Base-by-base conservation (phyloP, 768 basidiomycete species). In the Suillus decipiens region DNA sequence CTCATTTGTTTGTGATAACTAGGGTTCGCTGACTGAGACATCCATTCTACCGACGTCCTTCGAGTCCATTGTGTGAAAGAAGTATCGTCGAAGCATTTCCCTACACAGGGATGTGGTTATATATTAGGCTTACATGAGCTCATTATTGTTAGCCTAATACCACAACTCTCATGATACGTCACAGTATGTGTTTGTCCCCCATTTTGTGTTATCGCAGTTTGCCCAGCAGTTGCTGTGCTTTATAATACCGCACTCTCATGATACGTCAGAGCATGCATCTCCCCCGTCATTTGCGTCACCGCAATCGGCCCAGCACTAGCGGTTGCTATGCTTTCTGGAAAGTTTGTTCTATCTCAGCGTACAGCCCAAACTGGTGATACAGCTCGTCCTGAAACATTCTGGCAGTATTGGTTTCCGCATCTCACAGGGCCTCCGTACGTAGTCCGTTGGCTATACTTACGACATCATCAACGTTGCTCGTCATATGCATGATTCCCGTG, bases 11-110 rank as follows among this genome's bases (percentile, higher is more conserved):
- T 9, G 3, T 10, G 31, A 12, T 19, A 54, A 54, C 19, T 6
- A 55, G 37, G 55, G 37, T 33, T 15, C 17, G 22, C 55, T 56
- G 22, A 39, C 36, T 56, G 55, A 28, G 24, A 5, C 37, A 24
- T 56, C 55, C 55, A 39, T 56, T 56, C 55, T 39, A 39, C 24
- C 14, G 54, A 37, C 51, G 34, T 53, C 34, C 22, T 55, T 24
- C 4, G 8, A 36, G 54, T 55, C 14, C 54, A 36, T 55, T 37
- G 36, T 36, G 14, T 37, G 51, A 53, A n/a, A 53, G 51, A 53
- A 53, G 51, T 33, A 5, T 19, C 28, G 11, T 51, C 50, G 28
- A 51, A 51, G 50, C 17, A 8, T 9, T 15, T 12, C 31, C 17
- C 51, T 53, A 34, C 50, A 33, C 50, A 31, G 15, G 22, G 4